Conservation (phyloP, 495 filamentous ascomycete species). For the Aspergillus cavernicola region DNA sequence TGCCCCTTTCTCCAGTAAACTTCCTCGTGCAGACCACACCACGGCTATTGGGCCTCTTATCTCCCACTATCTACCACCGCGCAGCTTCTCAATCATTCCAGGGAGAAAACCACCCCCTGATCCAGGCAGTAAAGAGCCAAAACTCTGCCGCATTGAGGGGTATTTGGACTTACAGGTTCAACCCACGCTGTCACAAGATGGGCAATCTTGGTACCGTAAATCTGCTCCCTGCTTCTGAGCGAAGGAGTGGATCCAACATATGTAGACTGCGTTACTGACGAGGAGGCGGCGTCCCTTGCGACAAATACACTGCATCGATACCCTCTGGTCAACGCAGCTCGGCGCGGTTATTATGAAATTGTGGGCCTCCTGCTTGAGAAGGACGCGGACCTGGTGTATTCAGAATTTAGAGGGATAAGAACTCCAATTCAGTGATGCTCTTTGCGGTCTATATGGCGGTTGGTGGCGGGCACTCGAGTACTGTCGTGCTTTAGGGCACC, state of each 20-base stretch:
- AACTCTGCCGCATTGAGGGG: background rate
- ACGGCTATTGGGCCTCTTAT: background rate
- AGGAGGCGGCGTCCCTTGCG: background rate
- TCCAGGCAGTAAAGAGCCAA: background rate
- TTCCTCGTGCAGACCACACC: background rate
- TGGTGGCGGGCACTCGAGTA: background rate
- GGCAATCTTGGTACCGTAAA: too few relatives aligned
- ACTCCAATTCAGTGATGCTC: too few relatives aligned
- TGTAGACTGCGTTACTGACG: background rate
- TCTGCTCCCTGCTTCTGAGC: background rate
- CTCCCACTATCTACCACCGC: background rate
- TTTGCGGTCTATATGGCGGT: background rate
- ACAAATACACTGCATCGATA: background rate
- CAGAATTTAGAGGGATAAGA: background rate
- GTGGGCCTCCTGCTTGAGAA: background rate
- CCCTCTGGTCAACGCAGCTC: background rate
- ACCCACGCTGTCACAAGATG: background rate
- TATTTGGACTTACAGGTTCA: background rate
- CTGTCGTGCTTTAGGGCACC: background rate
- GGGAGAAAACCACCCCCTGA: background rate
- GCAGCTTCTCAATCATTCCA: background rate
- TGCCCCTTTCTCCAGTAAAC: background rate
- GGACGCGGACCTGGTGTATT: background rate
- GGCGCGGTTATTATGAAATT: background rate
- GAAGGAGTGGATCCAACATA: background rate